Conservation (phyloP, 2,329 filamentous ascomycete species). For the Fusarium buxicola region DNA sequence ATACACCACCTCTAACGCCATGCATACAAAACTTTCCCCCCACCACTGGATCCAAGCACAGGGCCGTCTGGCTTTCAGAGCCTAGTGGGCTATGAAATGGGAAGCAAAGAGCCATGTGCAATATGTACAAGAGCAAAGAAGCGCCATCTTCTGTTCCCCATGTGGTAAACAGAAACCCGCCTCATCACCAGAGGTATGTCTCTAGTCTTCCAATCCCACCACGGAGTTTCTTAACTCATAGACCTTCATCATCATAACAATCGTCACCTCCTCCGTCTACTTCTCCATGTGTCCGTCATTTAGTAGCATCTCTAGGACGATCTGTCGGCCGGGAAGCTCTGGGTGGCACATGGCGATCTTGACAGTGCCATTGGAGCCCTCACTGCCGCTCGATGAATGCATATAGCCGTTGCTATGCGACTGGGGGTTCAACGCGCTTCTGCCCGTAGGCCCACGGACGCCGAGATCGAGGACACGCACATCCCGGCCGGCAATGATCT, state of each 20-base stretch:
- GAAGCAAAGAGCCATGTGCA: conserved; percentile 10
- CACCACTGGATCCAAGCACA: conserved; percentile 32
- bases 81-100: conserved; percentile 8
- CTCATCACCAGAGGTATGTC: conserved; percentile 7
- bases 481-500: conserved; percentile 93
- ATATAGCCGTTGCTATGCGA: conserved; percentile 51
- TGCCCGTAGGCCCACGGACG: conserved; percentile 70
- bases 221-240: conserved; percentile 8
- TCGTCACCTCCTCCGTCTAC: conserved; percentile 22
- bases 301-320: conserved; percentile 90
- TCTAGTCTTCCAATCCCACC: conserved; percentile 14
- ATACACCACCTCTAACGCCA: conserved; percentile 36
- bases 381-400: conserved; percentile 52
- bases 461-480: conserved; percentile 93
- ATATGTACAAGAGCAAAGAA: conserved; percentile 36
- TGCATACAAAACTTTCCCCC: conserved; percentile 23
- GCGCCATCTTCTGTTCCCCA: not conserved
- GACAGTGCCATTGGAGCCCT: conserved; percentile 76
- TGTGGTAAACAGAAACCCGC: conserved; percentile 3
- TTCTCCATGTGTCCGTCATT: conserved; percentile 82
- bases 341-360: conserved; percentile 98
- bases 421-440: conserved; percentile 53
- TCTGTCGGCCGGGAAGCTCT: conserved; percentile 83
- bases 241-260: conserved; percentile 20
- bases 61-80: conserved; percentile 1